Base-by-base conservation (phyloP, 495 filamentous ascomycete genomes). In the Hypoxylon fragiforme region DNA sequence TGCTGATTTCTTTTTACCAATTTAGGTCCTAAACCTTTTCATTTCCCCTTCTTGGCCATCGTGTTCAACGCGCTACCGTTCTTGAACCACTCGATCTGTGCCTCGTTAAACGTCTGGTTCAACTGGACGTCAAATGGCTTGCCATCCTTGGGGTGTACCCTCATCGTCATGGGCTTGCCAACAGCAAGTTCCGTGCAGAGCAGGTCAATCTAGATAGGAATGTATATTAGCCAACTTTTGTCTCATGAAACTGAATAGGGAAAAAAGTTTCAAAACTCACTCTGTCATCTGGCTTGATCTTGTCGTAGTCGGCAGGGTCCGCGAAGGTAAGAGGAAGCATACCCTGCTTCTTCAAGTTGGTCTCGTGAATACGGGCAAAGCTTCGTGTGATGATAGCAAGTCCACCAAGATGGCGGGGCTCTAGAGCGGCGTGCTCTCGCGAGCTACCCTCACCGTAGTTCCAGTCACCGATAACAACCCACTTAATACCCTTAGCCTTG, bases 311-410 rank as follows among this genome's bases (percentile, higher is more conserved):
- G 69, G 85, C 95, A 19, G 95, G 94, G 68, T 97, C 85, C 44
- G 83, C 70, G 77, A 98, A 98, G 61, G 91, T 96, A 42, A 98
- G 81, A 66, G 94, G 94, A 77, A 98, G 89, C 91, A 98, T 94
- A 78, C 94, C 94, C 83, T 98, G 94, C 86, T 98, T 98, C 90
- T 98, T 98, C 79, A 98, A 77, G 83, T 98, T 98, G 79, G 94
- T 98, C 81, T 98, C 94, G 83, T 98, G 94, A 70, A 98, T 98
- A 88, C 94, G 95, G 67, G 94, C 94, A 72, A 98, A 98, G 64
- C 83, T 88, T 69, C 89, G 85, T 72, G 88, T 92, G 75, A 98
- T 95, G 83, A 98, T 95, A 64, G 95, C 94, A 60, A 97, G 83
- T 72, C 91, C 94, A 59, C 94, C 94, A 48, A 98, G 88, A 79